These are phyloP conservation scores for Centrapalus pauciflorus DNA, from an alignment of 129 eudicot species.

Conservation along the genomic window DNA sequence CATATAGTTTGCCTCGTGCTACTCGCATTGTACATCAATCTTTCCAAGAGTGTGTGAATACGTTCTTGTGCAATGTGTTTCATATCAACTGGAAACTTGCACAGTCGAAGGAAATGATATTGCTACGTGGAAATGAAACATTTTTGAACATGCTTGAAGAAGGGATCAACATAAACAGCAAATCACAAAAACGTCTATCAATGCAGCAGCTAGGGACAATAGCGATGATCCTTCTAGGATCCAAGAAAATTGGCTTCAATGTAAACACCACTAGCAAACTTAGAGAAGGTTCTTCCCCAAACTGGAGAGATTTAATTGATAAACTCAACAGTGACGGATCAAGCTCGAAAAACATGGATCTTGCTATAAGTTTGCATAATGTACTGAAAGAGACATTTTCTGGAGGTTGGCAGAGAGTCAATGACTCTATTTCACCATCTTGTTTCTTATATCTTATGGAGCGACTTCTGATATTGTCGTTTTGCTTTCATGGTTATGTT, in stretches of 20 bases:
- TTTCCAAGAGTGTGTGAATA: not conserved
- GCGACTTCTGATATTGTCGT: slow-evolving; percentile 40
- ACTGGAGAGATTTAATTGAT: slow-evolving; percentile 37
- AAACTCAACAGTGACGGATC: not conserved
- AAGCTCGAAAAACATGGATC: not conserved
- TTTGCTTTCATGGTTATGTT: slow-evolving; percentile 22
- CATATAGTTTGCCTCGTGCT: not conserved
- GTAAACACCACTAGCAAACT: slow-evolving; percentile 19
- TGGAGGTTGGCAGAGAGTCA: slow-evolving; percentile 21
- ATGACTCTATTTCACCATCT: slow-evolving; percentile 42
- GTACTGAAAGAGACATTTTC: slow-evolving; percentile 30
- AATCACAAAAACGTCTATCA: slow-evolving; percentile 1
- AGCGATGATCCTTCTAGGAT: slow-evolving; percentile 37
- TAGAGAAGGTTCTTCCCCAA: not conserved
- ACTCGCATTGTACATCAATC: not conserved
- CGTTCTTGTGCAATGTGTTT: slow-evolving; percentile 31
- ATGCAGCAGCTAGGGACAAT: slow-evolving; percentile 37
- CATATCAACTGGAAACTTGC: slow-evolving; percentile 36
- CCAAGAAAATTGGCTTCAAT: slow-evolving; percentile 7
- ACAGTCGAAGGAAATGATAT: slow-evolving; percentile 34
- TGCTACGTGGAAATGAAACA: slow-evolving; percentile 25
- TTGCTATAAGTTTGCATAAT: slow-evolving; percentile 18
- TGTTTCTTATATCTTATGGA: slow-evolving; percentile 64
- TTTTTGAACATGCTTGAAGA: slow-evolving; percentile 41
- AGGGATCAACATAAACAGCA: slow-evolving; percentile 14